phyloP scores from a whole-genome alignment of 148 eudicot species.

The Heliosperma pusillum region DNA sequence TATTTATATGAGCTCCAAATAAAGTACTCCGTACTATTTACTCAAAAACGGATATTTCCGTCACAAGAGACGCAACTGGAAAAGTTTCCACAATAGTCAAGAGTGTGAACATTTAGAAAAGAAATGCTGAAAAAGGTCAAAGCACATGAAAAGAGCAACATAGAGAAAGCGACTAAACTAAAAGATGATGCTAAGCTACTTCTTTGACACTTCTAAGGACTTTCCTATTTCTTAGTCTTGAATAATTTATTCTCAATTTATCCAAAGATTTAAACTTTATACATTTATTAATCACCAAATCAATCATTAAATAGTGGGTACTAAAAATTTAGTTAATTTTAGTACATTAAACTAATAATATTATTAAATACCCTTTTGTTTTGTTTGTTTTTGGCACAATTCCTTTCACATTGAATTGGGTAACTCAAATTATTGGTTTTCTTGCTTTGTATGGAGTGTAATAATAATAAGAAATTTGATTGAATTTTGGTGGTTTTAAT shows the following conservation, averaged over 20 bases:
- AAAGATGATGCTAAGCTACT: neutral
- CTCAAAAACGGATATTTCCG: too few species aligned
- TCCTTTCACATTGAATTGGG: conserved; percentile 8
- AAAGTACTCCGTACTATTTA: too few species aligned
- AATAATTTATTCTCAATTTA: neutral
- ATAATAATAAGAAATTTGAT: neutral
- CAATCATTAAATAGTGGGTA: neutral
- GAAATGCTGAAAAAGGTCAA: too few species aligned
- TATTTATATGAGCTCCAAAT: too few species aligned
- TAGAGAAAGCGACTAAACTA: neutral
- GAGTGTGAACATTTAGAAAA: too few species aligned
- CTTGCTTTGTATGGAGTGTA: neutral
- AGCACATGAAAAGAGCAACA: too few species aligned
- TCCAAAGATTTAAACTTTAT: conserved; percentile 9
- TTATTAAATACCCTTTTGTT: too few species aligned
- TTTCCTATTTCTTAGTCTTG: neutral
- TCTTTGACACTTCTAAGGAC: conserved; percentile 1
- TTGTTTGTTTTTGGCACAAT: neutral
- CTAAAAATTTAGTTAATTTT: neutral
- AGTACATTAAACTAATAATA: too few species aligned
- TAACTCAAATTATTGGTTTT: conserved; percentile 9
- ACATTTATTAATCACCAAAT: neutral
- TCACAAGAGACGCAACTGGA: too few species aligned
- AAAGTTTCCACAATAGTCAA: too few species aligned
- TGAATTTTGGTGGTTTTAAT: neutral